phyloP scores from a whole-genome alignment of 2,329 filamentous ascomycete species.

The Lasiodiplodia gonubiensis region DNA sequence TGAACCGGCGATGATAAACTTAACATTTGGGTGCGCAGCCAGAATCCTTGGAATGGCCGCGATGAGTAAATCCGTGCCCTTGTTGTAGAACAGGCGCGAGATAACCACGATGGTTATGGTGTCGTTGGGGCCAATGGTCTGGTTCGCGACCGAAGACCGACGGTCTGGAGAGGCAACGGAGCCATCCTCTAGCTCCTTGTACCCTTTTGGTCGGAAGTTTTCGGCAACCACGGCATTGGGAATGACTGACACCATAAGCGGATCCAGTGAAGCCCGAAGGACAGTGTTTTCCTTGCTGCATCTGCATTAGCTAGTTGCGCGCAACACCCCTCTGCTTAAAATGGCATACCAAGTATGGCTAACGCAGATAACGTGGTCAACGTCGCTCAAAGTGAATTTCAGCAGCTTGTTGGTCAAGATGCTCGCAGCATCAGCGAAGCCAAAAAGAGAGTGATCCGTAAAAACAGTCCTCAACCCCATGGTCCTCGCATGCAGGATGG shows the following conservation, averaged over 20 bases:
- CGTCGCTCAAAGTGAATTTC: conserved; percentile 94
- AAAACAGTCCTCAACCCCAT: conserved; percentile 97
- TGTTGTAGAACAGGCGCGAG: conserved; percentile 97
- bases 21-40: conserved; percentile 86
- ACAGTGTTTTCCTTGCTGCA: conserved; percentile 96
- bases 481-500: conserved; percentile 89
- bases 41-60: conserved; percentile 93
- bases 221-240: conserved; percentile 97
- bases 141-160: conserved; percentile 53
- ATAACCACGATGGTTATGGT: conserved; percentile 96
- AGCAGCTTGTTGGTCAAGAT: conserved; percentile 97
- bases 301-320: neutral
- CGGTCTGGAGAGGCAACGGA: conserved; percentile 28
- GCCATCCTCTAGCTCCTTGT: conserved; percentile 33
- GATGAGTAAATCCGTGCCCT: conserved; percentile 95
- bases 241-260: conserved; percentile 96
- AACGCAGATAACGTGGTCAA: conserved; percentile 97
- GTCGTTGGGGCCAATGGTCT: conserved; percentile 79
- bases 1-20: conserved; percentile 94
- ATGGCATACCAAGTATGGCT: conserved; percentile 87
- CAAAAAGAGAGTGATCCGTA: conserved; percentile 96
- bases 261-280: conserved; percentile 89
- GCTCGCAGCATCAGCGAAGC: conserved; percentile 93
- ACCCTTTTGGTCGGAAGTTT: conserved; percentile 80
- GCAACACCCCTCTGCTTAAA: too few species aligned